Evolutionary conservation across 139 green algal genomes (phyloP), one percentile per base, ranked within the genome.

Genomic region (Asterochloris sp.): DNA sequence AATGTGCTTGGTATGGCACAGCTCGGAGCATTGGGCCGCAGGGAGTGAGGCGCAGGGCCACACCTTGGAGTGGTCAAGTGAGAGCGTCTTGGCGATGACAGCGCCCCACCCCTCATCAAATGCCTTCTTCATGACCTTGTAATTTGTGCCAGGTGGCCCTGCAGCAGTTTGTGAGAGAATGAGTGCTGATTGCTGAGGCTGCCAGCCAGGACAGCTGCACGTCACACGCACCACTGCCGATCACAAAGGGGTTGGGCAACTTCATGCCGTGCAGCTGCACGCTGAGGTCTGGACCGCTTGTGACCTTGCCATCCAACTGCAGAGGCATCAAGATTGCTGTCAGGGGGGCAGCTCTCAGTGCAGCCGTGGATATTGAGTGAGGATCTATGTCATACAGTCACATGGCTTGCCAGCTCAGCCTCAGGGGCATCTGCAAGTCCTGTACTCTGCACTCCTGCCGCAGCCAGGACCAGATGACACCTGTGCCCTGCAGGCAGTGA

Each of bases 21-120:
- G 38, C 38, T 54, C 6, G 38, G 38, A 54, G 38, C 38, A 54
- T 6, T 54, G 38, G 38, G 38, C 38, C 38, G 6, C 4, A 6
- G 38, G 38, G 4, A 54, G 38, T 6, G 38, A 6, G 38, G 38
- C 4, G 38, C 38, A 54, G 2, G 38, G 38, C 38, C 38, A 54
- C 64, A 95, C 95, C 90, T 98, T 98, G 69, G 85, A 92, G 13
- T 91, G 93, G 84, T 99, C 95, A 54, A 96, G 84, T 38, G 89
- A 96, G 71, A 98, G 87, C 0, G 96, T 98, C 80, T 99, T 99
- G 87, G 91, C 95, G 62, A 99, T 98, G 61, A 99, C 97, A 16
- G 83, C 96, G n/a, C 96, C 96, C 96, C 96, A 99, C 47, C 96
- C 96, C 85, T 99, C 97, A 47, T 99, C 94, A 83, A 99, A 99